Conservation (phyloP, 2,329 filamentous ascomycete genomes). For the Colletotrichum sp. region DNA sequence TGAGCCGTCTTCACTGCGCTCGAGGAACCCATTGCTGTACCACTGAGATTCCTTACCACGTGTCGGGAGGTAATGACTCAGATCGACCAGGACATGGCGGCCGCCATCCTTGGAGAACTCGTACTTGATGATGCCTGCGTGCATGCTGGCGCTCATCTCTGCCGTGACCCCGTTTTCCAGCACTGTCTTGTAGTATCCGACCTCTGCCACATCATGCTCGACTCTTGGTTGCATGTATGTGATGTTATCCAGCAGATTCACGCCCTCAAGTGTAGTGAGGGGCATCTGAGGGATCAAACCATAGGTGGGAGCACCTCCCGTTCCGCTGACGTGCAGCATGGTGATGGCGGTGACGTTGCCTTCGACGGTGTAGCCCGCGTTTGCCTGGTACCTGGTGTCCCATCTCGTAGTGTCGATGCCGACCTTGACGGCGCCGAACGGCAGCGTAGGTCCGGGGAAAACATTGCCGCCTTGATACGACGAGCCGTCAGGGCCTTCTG, state of each 20-base stretch:
- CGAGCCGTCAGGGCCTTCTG: constrained; percentile 48
- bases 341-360: constrained; percentile 55
- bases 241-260: constrained; percentile 52
- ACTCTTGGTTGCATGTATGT: constrained; percentile 50
- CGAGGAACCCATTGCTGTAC: constrained; percentile 45
- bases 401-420: constrained; percentile 42
- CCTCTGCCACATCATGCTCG: constrained; percentile 45
- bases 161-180: constrained; percentile 53
- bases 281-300: constrained; percentile 58
- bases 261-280: constrained; percentile 41
- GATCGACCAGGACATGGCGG: constrained; percentile 49
- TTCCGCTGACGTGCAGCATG: constrained; percentile 62
- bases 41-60: constrained; percentile 42
- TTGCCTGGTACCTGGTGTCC: constrained; percentile 29
- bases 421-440: constrained; percentile 50
- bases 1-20: constrained; percentile 39
- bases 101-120: constrained; percentile 46
- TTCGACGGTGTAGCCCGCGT: constrained; percentile 41
- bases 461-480: constrained; percentile 49
- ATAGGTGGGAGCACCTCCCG: constrained; percentile 64
- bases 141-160: constrained; percentile 53
- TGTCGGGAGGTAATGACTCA: constrained; percentile 53
- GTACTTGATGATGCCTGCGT: constrained; percentile 58
- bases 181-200: constrained; percentile 59
- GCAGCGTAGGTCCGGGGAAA: constrained; percentile 47